phyloP scores from a whole-genome alignment of 1,284 basidiomycete genomes.

The Sanghuangporus baumii region DNA sequence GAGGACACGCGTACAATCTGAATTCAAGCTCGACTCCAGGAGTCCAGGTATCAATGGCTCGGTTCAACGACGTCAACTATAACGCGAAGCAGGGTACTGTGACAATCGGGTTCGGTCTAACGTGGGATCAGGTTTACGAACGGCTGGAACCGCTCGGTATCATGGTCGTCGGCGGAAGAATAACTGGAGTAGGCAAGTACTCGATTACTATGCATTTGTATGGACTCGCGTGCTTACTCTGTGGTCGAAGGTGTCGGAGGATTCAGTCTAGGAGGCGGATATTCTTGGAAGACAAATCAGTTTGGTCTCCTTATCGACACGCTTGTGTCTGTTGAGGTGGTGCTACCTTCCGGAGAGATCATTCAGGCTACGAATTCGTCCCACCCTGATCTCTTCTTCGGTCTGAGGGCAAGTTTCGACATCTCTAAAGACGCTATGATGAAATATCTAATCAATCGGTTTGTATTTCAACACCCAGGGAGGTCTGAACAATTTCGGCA shows the following conservation, averaged over 20 bases:
- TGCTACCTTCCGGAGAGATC: slow-evolving; percentile 11
- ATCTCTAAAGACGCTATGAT: not conserved
- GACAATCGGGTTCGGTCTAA: slow-evolving; percentile 19
- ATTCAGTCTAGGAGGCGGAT: slow-evolving; percentile 16
- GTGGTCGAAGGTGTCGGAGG: slow-evolving; percentile 12
- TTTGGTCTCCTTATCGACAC: slow-evolving; percentile 15
- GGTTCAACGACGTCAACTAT: slow-evolving; percentile 18
- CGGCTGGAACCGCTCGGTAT: slow-evolving; percentile 15
- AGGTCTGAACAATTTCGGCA: slow-evolving; percentile 17
- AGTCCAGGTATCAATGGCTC: slow-evolving; percentile 22
- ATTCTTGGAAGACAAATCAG: slow-evolving; percentile 18
- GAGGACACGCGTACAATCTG: slow-evolving; percentile 23
- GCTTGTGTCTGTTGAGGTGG: slow-evolving; percentile 10
- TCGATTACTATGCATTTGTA: not conserved
- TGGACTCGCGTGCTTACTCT: not conserved
- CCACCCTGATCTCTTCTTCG: slow-evolving; percentile 17
- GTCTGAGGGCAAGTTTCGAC: slow-evolving; percentile 4
- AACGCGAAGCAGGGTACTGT: slow-evolving; percentile 15
- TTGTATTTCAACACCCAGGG: not conserved
- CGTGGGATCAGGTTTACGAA: slow-evolving; percentile 25
- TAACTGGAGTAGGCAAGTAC: slow-evolving; percentile 18
- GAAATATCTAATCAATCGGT: not conserved
- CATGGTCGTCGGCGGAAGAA: slow-evolving; percentile 23
- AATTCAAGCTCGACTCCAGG: slow-evolving; percentile 23
- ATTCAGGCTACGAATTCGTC: slow-evolving; percentile 7